phyloP scores from a whole-genome alignment of 164 flowering plant species.

The Platanus orientalis region DNA sequence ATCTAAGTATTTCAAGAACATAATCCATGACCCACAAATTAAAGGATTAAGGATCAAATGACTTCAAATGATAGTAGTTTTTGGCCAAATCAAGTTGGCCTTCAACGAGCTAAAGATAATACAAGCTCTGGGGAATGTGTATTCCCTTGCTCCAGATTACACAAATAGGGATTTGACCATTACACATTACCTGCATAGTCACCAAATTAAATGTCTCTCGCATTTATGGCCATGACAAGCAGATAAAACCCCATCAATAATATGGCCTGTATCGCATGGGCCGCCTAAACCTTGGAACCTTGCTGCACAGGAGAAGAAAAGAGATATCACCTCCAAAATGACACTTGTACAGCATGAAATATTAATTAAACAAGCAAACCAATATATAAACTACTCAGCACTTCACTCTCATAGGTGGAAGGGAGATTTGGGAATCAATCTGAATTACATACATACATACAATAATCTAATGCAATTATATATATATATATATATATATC shows the following conservation, averaged over 20 bases:
- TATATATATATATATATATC: too few relatives aligned
- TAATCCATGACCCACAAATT: constrained; percentile 5
- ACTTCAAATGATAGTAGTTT: background rate
- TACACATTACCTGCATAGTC: background rate
- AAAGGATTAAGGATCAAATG: background rate
- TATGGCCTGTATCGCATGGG: constrained; percentile 70
- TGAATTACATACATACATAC: too few relatives aligned
- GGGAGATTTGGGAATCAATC: too few relatives aligned
- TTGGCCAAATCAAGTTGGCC: constrained; percentile 4
- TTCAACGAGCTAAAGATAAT: constrained; percentile 8
- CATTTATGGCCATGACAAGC: constrained; percentile 5
- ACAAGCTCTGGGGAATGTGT: background rate
- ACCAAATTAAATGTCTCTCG: background rate
- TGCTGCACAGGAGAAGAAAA: constrained; percentile 33
- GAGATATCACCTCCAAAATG: background rate
- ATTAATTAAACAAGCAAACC: background rate
- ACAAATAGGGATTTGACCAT: background rate
- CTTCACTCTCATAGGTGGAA: too few relatives aligned
- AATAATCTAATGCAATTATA: too few relatives aligned
- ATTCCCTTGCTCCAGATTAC: constrained; percentile 10
- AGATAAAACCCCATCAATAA: constrained; percentile 21
- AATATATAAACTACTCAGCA: too few relatives aligned
- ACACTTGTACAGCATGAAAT: background rate
- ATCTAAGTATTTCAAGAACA: constrained; percentile 5
- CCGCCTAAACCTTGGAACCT: constrained; percentile 61